A percentile compares a stretch with the other conserved stretches of the same genome.
phyloP scores from a whole-genome alignment of 1,139 yeast genomes.

The Groenewaldozyma auringiensis region DNA sequence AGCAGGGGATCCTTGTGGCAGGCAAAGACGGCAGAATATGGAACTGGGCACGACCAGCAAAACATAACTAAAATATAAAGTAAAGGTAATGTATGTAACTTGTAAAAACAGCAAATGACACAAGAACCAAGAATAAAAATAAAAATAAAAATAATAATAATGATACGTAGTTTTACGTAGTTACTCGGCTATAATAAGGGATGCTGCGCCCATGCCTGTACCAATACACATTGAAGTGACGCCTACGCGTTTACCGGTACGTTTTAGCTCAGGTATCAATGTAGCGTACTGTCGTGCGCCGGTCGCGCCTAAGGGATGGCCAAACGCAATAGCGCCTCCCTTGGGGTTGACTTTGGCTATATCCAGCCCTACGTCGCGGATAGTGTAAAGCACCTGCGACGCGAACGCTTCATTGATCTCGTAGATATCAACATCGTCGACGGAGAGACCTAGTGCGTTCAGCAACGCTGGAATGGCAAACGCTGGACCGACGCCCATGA shows the following conservation, averaged over 20 bases:
- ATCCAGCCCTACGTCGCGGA: slow-evolving; percentile 60
- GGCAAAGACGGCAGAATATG: slow-evolving; percentile 30
- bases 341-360: slow-evolving; percentile 70
- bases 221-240: slow-evolving; percentile 96
- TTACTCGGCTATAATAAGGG: slow-evolving; percentile 66
- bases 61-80: background rate
- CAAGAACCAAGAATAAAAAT: background rate
- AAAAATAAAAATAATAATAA: background rate
- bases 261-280: slow-evolving; percentile 64
- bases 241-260: slow-evolving; percentile 66
- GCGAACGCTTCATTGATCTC: slow-evolving; percentile 97
- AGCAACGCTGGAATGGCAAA: slow-evolving; percentile 82
- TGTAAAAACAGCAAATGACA: background rate
- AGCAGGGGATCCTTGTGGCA: slow-evolving; percentile 19
- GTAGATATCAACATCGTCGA: slow-evolving; percentile 61
- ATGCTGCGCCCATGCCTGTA: slow-evolving; percentile 98
- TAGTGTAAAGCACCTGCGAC: slow-evolving; percentile 79
- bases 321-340: slow-evolving; percentile 95
- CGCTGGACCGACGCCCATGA: slow-evolving; percentile 97
- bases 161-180: background rate
- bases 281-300: slow-evolving; percentile 96
- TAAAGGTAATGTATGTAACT: background rate
- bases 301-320: slow-evolving; percentile 93
- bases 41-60: slow-evolving; percentile 40
- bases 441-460: slow-evolving; percentile 52